phyloP scores from a whole-genome alignment of 352 stramenopile genomes.

The Pythium brassicae region DNA sequence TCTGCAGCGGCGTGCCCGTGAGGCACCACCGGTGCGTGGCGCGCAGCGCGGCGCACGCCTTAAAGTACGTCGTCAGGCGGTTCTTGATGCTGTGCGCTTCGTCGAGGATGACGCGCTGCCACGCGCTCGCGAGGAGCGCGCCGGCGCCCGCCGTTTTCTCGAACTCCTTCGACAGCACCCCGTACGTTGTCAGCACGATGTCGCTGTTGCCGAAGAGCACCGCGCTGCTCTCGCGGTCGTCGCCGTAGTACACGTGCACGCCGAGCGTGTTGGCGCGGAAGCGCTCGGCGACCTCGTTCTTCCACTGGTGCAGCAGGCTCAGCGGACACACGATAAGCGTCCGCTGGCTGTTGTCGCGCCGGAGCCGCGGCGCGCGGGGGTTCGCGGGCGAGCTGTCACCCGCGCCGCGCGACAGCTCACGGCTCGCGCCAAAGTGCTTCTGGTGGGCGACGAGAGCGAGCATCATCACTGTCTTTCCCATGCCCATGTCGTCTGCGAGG shows the following conservation, averaged over 20 bases:
- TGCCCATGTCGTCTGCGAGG: conserved; percentile 89
- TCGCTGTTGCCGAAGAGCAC: conserved; percentile 32
- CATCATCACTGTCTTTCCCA: conserved; percentile 88
- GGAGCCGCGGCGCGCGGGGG: conserved; percentile 1
- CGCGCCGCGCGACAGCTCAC: not conserved
- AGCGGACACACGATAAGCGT: conserved; percentile 86
- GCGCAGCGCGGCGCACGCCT: conserved; percentile 43
- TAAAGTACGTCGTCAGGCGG: conserved; percentile 66
- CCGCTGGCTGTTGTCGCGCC: conserved; percentile 16
- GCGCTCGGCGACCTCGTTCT: conserved; percentile 71
- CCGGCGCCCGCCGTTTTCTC: conserved; percentile 30
- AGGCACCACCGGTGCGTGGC: conserved; percentile 84
- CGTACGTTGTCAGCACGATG: conserved; percentile 83
- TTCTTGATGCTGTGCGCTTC: conserved; percentile 92
- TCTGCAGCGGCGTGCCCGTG: conserved; percentile 90
- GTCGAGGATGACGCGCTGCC: conserved; percentile 88
- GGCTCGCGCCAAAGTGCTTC: conserved; percentile 29
- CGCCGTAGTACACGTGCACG: conserved; percentile 71
- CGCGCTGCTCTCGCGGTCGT: conserved; percentile 32
- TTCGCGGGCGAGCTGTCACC: not conserved
- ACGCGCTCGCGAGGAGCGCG: conserved; percentile 35
- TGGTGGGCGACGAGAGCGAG: conserved; percentile 57
- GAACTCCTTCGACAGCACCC: conserved; percentile 69
- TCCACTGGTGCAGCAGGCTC: conserved; percentile 87
- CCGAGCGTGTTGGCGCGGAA: conserved; percentile 47